Evolutionary conservation across 2,329 filamentous ascomycete species (phyloP).

Genomic region (Rutstroemia sp.): DNA sequence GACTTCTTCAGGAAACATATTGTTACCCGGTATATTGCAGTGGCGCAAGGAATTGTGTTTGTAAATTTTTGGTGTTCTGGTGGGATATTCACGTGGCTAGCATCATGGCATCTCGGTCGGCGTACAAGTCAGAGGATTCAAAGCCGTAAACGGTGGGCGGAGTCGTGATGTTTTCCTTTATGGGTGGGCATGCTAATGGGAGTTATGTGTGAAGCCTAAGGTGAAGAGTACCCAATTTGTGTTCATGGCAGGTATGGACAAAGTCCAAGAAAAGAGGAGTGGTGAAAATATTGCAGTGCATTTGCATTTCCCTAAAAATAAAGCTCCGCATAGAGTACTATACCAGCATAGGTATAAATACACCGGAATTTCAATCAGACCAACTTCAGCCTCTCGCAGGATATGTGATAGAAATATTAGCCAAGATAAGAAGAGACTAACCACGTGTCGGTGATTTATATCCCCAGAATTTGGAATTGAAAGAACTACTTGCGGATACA

Average conservation of each 20-base stretch:
- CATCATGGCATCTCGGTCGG: background rate
- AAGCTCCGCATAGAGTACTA: background rate
- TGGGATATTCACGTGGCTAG: background rate
- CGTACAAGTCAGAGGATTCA: background rate
- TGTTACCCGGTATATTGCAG: background rate
- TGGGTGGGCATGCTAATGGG: background rate
- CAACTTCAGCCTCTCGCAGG: too few species aligned
- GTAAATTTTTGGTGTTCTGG: background rate
- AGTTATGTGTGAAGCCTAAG: background rate
- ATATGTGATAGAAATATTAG: too few species aligned
- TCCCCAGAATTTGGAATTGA: too few species aligned
- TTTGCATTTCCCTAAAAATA: background rate
- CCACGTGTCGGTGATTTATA: too few species aligned
- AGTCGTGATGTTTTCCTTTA: background rate
- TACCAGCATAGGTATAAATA: background rate
- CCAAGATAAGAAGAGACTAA: too few species aligned
- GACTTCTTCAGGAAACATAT: background rate
- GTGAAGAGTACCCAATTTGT: background rate
- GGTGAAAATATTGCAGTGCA: background rate
- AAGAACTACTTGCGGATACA: too few species aligned
- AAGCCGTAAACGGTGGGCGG: background rate
- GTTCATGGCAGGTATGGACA: background rate
- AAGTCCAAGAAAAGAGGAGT: background rate
- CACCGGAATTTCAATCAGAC: background rate
- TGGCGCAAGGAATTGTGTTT: background rate